phyloP scores from a whole-genome alignment of 352 stramenopile species.

The Elongisporangium undulatum region DNA sequence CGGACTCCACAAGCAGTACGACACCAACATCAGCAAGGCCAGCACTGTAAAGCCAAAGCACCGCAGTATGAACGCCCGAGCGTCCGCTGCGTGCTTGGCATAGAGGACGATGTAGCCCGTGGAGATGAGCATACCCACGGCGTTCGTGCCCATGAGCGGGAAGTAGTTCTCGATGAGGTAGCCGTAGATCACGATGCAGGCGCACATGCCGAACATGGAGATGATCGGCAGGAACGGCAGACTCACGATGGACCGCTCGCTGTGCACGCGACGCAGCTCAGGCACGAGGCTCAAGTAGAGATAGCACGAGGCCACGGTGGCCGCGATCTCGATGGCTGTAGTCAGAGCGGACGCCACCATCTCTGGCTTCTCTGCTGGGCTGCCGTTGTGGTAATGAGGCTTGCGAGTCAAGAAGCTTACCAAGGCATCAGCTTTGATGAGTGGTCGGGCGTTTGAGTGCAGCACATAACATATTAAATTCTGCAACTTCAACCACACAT shows the following conservation, averaged over 20 bases:
- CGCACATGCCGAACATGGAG: slow-evolving; percentile 59
- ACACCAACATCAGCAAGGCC: background rate
- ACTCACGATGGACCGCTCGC: slow-evolving; percentile 10
- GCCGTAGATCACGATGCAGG: slow-evolving; percentile 41
- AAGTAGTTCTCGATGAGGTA: slow-evolving; percentile 26
- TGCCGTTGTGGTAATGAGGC: no score
- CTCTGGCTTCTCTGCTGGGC: no score
- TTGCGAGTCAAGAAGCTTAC: no score
- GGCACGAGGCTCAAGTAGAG: slow-evolving; percentile 46
- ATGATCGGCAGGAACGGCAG: slow-evolving; percentile 40
- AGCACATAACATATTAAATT: no score
- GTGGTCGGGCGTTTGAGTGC: no score
- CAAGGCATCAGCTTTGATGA: no score
- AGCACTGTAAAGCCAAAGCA: no score
- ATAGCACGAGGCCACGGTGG: slow-evolving; percentile 31
- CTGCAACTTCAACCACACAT: no score
- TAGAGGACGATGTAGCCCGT: slow-evolving; percentile 14
- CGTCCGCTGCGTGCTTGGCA: no score
- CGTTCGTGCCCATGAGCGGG: slow-evolving; percentile 34
- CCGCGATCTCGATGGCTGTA: background rate
- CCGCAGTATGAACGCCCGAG: no score
- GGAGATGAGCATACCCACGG: slow-evolving; percentile 25
- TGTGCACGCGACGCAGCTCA: slow-evolving; percentile 26
- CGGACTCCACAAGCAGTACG: no score
- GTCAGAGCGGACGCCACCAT: no score